A percentile compares a stretch with the other conserved stretches of the same genome.
These are phyloP conservation scores for Talaromyces atroroseus DNA, from an alignment of 2,329 filamentous ascomycete species.

Conservation along the genomic window DNA sequence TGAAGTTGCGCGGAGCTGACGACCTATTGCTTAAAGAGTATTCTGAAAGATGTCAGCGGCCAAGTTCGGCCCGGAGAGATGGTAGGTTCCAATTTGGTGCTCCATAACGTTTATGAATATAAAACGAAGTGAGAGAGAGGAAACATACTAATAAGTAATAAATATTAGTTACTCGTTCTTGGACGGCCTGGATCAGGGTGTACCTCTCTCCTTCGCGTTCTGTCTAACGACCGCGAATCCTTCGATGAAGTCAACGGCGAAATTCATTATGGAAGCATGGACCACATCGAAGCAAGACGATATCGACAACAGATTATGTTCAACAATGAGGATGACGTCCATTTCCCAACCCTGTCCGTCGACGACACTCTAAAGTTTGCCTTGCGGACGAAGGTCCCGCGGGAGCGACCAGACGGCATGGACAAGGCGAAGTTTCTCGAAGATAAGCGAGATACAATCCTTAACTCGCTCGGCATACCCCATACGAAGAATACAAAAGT, in stretches of 20 bases:
- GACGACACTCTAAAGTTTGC: conserved; percentile 70
- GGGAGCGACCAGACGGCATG: conserved; percentile 22
- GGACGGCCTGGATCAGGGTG: conserved; percentile 65
- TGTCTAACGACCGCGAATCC: conserved; percentile 59
- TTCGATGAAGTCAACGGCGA: conserved; percentile 54
- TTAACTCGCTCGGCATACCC: conserved; percentile 26
- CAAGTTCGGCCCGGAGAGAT: conserved; percentile 42
- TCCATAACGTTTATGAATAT: too few relatives aligned
- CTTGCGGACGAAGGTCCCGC: conserved; percentile 45
- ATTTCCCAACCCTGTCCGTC: conserved; percentile 70
- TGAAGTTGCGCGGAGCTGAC: conserved; percentile 4
- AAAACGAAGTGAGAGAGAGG: conserved; percentile 9
- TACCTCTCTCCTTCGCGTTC: conserved; percentile 63
- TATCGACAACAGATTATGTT: conserved; percentile 53
- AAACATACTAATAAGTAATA: background rate
- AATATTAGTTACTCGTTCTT: conserved; percentile 54
- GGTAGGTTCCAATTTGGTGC: conserved; percentile 22
- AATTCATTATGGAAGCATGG: conserved; percentile 49
- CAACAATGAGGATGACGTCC: conserved; percentile 69
- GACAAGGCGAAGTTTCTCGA: conserved; percentile 27
- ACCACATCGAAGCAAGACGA: conserved; percentile 41
- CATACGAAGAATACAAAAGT: conserved; percentile 61
- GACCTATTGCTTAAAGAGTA: conserved; percentile 26
- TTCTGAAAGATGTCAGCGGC: conserved; percentile 34
- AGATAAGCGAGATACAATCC: conserved; percentile 29